These are phyloP conservation scores for Leptographium lundbergii DNA, from an alignment of 2,329 filamentous ascomycete genomes.

Conservation along the genomic window DNA sequence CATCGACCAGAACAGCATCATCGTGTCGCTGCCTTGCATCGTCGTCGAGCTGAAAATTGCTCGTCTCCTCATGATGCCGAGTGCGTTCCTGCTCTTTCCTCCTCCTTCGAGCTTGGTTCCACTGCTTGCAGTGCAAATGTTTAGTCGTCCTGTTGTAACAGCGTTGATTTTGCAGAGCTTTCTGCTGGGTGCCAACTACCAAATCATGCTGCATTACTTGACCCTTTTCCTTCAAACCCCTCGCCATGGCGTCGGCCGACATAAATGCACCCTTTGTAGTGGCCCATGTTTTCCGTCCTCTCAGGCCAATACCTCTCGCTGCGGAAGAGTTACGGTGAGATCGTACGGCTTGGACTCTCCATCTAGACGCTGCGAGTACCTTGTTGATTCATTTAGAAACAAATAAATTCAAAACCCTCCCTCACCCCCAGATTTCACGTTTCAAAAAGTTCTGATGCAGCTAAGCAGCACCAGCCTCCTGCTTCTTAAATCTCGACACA, in stretches of 20 bases:
- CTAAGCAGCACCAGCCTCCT: conserved; percentile 17
- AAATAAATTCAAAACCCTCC: neutral
- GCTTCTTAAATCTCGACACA: conserved; percentile 15
- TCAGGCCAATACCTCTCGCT: too few species aligned
- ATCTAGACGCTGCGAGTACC: conserved; percentile 17
- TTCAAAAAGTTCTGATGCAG: neutral
- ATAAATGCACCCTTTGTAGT: too few species aligned
- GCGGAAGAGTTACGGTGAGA: too few species aligned
- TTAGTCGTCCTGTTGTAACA: conserved; percentile 6
- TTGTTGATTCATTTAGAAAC: neutral
- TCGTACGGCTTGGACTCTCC: conserved; percentile 18
- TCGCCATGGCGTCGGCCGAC: too few species aligned
- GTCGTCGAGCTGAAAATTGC: conserved; percentile 8
- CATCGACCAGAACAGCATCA: conserved; percentile 44
- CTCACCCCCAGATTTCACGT: too few species aligned
- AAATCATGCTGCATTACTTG: too few species aligned
- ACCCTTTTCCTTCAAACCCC: too few species aligned
- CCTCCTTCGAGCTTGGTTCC: neutral
- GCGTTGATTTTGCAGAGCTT: conserved; percentile 9
- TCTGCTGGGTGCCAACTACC: too few species aligned
- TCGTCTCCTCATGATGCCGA: conserved; percentile 11
- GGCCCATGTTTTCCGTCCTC: too few species aligned
- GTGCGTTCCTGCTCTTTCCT: neutral
- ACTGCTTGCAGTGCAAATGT: conserved; percentile 6
- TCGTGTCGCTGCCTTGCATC: conserved; percentile 28